Percentiles rank a stretch among this genome's conserved stretches.
Conservation (phyloP, 176 grass and related monocot species). For the Urochloa ruziziensis region DNA sequence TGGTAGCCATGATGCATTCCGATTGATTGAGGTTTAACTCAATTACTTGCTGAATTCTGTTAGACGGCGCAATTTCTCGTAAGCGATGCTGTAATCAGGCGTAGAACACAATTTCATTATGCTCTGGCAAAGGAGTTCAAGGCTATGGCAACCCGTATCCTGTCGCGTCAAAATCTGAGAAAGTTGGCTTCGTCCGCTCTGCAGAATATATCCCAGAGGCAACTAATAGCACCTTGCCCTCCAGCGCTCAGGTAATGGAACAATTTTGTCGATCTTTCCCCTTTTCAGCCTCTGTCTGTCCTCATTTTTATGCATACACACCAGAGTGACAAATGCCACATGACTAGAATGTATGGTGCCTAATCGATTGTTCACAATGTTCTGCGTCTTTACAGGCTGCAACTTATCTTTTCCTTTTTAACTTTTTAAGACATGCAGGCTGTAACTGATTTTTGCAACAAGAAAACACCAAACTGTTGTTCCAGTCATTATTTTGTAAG, state of each 20-base stretch:
- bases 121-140: neutral
- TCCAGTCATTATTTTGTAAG: neutral
- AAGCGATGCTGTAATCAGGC: neutral
- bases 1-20: neutral
- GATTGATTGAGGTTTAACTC: neutral
- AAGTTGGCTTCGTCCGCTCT: slow-evolving; percentile 21
- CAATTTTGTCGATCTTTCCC: neutral
- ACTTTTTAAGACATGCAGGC: neutral
- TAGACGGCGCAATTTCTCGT: neutral
- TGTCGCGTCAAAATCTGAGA: slow-evolving; percentile 34
- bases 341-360: neutral
- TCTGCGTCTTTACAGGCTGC: neutral
- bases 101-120: neutral
- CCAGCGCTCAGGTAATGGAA: slow-evolving; percentile 21
- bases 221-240: neutral
- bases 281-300: neutral
- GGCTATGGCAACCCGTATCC: slow-evolving; percentile 32
- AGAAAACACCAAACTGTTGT: neutral
- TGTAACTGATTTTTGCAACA: neutral
- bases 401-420: neutral
- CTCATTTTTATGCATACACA: neutral
- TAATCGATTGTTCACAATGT: neutral
- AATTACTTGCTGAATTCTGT: neutral
- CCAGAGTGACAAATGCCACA: neutral
- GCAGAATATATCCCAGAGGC: slow-evolving; percentile 16